phyloP scores from a whole-genome alignment of 2,329 filamentous ascomycete genomes.

The Xylariaceae sp. region DNA sequence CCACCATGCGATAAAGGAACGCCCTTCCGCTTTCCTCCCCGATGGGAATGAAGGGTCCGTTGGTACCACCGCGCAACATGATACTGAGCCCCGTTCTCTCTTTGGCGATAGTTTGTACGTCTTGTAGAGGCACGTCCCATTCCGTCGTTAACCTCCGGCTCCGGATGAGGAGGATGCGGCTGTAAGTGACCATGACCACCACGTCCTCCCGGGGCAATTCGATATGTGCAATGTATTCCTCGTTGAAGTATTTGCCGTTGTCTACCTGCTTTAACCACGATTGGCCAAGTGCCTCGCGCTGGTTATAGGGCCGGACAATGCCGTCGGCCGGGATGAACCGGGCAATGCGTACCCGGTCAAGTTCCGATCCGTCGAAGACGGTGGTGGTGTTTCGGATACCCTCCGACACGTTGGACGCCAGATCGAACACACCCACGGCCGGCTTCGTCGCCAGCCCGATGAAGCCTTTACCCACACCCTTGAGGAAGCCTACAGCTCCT shows the following conservation, averaged over 20 bases:
- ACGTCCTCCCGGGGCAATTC: constrained; percentile 86
- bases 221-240: constrained; percentile 93
- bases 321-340: constrained; percentile 90
- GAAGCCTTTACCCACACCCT: constrained; percentile 92
- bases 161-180: constrained; percentile 82
- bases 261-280: constrained; percentile 99
- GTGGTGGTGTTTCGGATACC: constrained; percentile 98
- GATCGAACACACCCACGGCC: constrained; percentile 91
- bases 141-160: constrained; percentile 80
- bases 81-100: constrained; percentile 92
- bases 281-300: constrained; percentile 91
- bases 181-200: constrained; percentile 83
- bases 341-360: constrained; percentile 89
- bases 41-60: constrained; percentile 91
- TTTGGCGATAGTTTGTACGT: constrained; percentile 94
- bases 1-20: constrained; percentile 61
- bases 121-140: constrained; percentile 94
- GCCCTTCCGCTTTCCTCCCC: constrained; percentile 71
- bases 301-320: constrained; percentile 88
- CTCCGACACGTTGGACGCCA: constrained; percentile 94
- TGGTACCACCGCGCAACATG: constrained; percentile 79
- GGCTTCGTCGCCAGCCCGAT: constrained; percentile 95
- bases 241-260: constrained; percentile 96
- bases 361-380: constrained; percentile 89
- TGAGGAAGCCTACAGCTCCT: constrained; percentile 89